Evolutionary conservation across 139 green algal genomes (phyloP).

Genomic region (Nannochloris sp.): DNA sequence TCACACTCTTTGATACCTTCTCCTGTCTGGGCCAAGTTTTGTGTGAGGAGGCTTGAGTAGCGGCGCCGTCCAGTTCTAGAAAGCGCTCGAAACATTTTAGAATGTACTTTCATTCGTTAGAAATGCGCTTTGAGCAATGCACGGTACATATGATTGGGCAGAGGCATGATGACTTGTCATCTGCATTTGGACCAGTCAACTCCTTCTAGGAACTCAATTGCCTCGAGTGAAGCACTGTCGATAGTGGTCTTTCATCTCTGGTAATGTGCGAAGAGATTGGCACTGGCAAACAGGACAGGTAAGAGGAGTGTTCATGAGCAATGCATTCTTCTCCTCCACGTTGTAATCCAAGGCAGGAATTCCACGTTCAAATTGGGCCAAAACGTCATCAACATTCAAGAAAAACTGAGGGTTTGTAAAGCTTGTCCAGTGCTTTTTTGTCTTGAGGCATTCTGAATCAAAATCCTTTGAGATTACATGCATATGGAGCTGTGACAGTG

Average conservation of each 20-base stretch:
- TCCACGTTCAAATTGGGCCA: conserved; percentile 12
- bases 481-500: conserved; percentile 78
- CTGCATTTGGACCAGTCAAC: no score
- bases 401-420: conserved; percentile 79
- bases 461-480: conserved; percentile 69
- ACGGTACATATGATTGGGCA: no score
- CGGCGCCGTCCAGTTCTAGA: no score
- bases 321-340: conserved; percentile 13
- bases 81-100: no score
- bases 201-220: no score
- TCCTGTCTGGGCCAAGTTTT: conserved; percentile 61
- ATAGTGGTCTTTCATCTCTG: no score
- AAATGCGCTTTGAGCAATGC: no score
- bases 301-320: conserved; percentile 45
- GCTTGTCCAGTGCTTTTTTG: conserved; percentile 75
- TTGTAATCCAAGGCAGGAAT: conserved; percentile 16
- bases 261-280: no score
- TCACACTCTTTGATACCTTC: conserved; percentile 93
- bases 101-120: no score
- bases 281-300: conserved; percentile 21
- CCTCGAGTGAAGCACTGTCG: no score
- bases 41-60: neutral
- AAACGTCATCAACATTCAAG: conserved; percentile 28
- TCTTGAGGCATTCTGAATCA: conserved; percentile 51
- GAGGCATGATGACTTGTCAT: no score